Base-by-base conservation (phyloP, 345 rosid genomes). In the Aquilaria malaccensis region DNA sequence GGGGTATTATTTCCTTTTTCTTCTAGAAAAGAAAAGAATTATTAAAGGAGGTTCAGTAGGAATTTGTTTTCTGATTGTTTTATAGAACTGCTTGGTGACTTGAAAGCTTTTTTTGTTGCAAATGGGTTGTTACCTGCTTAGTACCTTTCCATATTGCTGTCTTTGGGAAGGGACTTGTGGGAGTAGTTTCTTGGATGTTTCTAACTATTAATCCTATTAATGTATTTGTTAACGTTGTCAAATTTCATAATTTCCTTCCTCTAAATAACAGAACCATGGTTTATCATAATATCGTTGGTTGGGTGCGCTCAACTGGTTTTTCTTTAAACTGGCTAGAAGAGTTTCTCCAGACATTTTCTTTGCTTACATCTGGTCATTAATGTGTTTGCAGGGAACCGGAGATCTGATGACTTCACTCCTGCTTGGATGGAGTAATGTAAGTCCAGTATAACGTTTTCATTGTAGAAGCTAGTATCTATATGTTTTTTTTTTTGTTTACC, bases 361-460 rank as follows among this genome's bases (percentile, higher is more conserved):
- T 9, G 55, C 73, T 55, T 31, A 73, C 29, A 2, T 9, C 22
- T 66, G 29, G 56, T 45, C 13, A 2, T 61, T 48, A 48, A 59
- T 63, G 52, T 55, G 50, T 45, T 52, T 83, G 77, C 65, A 94
- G 97, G 99, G 99, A 68, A 90, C 96, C 1, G 99, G 99, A 73
- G 99, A 94, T 85, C 83, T 90, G 61, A 88, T 79, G 88, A 94
- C 99, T 41, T 95, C 99, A 67, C 95, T 94, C 61, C 80, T 94
- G 46, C 99, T 94, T 56, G 99, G 99, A 70, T 90, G 99, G 99
- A 94, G 97, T 76, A 94, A 94, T 72, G 99, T 94, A 86, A 79
- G 67, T 63, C 61, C 48, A 60, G 59, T 72, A 46, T 10, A 29
- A 33, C 33, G 47, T 41, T 46, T 13, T 70, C 52, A 13, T 33